These are phyloP conservation scores for Phytophthora citricola DNA, from an alignment of 352 stramenopile genomes.

Conservation along the genomic window DNA sequence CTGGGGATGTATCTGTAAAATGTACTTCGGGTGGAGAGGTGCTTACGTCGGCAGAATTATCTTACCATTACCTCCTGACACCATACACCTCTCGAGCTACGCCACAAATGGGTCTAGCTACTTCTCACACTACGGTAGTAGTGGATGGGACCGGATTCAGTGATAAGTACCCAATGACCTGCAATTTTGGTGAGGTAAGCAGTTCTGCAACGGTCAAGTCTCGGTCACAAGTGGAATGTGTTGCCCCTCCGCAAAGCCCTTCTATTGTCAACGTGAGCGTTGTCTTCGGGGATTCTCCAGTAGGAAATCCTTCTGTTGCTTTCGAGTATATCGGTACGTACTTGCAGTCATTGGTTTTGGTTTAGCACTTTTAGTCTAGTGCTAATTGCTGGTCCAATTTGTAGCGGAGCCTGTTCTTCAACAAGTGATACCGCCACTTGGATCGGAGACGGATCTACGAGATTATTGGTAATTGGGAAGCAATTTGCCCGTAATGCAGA, in stretches of 20 bases:
- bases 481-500: slow-evolving; percentile 24
- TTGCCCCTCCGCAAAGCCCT: slow-evolving; percentile 22
- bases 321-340: slow-evolving; percentile 47
- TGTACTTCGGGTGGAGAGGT: slow-evolving; percentile 35
- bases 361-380: background rate
- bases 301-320: slow-evolving; percentile 8
- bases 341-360: background rate
- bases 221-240: slow-evolving; percentile 33
- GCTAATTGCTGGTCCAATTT: slow-evolving; percentile 10
- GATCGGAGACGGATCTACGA: slow-evolving; percentile 36
- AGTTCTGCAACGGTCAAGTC: slow-evolving; percentile 28
- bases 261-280: slow-evolving; percentile 23
- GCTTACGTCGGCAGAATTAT: slow-evolving; percentile 19
- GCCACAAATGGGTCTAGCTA: slow-evolving; percentile 32
- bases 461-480: slow-evolving; percentile 39
- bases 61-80: slow-evolving; percentile 40
- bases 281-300: slow-evolving; percentile 2
- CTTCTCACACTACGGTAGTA: slow-evolving; percentile 24
- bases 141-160: slow-evolving; percentile 47
- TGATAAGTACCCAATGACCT: slow-evolving; percentile 30
- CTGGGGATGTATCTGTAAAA: slow-evolving; percentile 19
- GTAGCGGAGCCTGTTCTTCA: slow-evolving; percentile 37
- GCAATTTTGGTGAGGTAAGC: slow-evolving; percentile 36
- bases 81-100: slow-evolving; percentile 18
- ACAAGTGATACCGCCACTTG: slow-evolving; percentile 38